phyloP scores from a whole-genome alignment of 2,329 filamentous ascomycete genomes.

The Didymella keratinophila region DNA sequence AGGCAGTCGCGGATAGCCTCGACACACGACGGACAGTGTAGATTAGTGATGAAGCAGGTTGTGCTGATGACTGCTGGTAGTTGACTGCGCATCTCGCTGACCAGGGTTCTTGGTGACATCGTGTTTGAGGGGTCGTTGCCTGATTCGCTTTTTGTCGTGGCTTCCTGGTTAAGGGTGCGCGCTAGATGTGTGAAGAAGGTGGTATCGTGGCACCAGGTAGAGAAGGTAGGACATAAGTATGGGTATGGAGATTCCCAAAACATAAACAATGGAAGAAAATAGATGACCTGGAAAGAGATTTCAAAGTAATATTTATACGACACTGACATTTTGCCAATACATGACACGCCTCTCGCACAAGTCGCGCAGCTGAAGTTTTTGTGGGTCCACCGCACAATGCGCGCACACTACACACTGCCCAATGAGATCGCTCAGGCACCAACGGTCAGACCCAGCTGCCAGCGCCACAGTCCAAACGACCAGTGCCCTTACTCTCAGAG shows the following conservation, averaged over 20 bases:
- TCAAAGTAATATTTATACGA: background rate
- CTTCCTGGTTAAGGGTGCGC: background rate
- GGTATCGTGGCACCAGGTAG: background rate
- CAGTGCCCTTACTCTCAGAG: background rate
- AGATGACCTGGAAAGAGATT: background rate
- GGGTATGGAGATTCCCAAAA: background rate
- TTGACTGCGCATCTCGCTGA: conserved; percentile 23
- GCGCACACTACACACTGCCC: conserved; percentile 1
- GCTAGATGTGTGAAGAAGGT: conserved; percentile 5
- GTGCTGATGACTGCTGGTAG: conserved; percentile 50
- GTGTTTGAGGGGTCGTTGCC: conserved; percentile 2
- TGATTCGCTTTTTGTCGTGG: conserved; percentile 29
- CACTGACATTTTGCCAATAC: background rate
- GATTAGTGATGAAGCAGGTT: conserved; percentile 73
- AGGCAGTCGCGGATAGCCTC: conserved; percentile 69
- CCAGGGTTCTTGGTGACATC: conserved; percentile 27
- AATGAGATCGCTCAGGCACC: background rate
- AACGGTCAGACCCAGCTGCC: background rate
- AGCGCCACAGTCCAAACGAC: background rate
- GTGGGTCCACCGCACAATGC: conserved; percentile 7
- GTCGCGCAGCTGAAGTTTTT: conserved; percentile 8
- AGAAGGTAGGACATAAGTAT: background rate
- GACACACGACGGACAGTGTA: conserved; percentile 81
- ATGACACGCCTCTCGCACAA: conserved; percentile 10
- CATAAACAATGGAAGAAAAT: background rate